Evolutionary conservation across 2,329 filamentous ascomycete species (phyloP).

Genomic region (Cladobotryum mycophilum): DNA sequence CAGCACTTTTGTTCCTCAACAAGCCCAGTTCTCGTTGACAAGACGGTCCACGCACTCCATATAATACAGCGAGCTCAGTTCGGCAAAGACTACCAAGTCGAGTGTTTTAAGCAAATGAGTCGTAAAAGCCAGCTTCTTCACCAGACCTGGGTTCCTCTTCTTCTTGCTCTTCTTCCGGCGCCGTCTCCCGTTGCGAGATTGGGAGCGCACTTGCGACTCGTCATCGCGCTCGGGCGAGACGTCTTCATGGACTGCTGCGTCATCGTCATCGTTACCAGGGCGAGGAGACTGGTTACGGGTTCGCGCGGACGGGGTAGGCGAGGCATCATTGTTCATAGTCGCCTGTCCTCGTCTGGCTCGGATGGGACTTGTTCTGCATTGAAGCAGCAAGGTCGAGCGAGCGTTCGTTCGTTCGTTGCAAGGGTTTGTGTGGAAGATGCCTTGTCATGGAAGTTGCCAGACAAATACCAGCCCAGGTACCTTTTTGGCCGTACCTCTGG

Average conservation of each 20-base stretch:
- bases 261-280: conserved; percentile 12
- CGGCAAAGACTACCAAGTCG: conserved; percentile 57
- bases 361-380: conserved; percentile 17
- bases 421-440: background rate
- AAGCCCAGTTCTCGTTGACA: background rate
- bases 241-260: conserved; percentile 9
- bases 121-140: conserved; percentile 55
- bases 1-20: background rate
- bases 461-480: background rate
- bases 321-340: conserved; percentile 48
- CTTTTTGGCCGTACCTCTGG: background rate
- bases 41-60: conserved; percentile 48
- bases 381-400: conserved; percentile 6
- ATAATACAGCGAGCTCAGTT: conserved; percentile 61
- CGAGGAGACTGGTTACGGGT: conserved; percentile 16
- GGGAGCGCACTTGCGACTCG: conserved; percentile 14
- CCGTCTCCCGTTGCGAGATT: conserved; percentile 22
- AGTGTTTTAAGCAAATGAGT: conserved; percentile 54
- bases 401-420: background rate
- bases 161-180: conserved; percentile 32
- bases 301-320: conserved; percentile 35
- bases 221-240: conserved; percentile 13
- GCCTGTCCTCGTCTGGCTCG: conserved; percentile 28
- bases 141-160: conserved; percentile 36
- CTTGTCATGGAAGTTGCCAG: conserved; percentile 1